Conservation (phyloP, 164 flowering plant species). For the Tinospora cordifolia region DNA sequence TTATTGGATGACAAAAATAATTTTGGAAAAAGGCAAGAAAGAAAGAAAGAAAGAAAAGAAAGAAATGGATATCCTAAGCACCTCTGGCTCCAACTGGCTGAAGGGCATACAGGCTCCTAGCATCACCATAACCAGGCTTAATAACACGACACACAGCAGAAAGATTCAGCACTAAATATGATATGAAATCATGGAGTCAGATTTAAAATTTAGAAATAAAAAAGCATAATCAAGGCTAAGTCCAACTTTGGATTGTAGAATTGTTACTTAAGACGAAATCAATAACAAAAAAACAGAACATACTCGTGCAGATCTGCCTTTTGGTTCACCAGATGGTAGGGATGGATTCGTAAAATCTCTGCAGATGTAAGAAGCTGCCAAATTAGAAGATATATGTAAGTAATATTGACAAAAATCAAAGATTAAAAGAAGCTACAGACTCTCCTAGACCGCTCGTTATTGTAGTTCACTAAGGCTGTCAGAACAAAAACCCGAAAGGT, state of each 20-base stretch:
- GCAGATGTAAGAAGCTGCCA: slow-evolving; percentile 9
- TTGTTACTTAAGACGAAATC: background rate
- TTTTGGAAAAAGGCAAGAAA: background rate
- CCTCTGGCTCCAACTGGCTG: slow-evolving; percentile 43
- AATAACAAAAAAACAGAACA: slow-evolving; percentile 3
- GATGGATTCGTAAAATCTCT: slow-evolving; percentile 77
- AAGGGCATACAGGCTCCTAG: slow-evolving; percentile 50
- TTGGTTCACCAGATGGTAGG: slow-evolving; percentile 77
- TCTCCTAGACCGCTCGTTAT: slow-evolving; percentile 93
- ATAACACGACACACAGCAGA: slow-evolving; percentile 9
- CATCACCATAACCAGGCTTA: slow-evolving; percentile 74
- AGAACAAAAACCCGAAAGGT: slow-evolving; percentile 8
- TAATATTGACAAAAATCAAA: background rate
- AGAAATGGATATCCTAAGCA: slow-evolving; percentile 26
- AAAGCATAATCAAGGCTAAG: background rate
- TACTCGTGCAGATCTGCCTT: slow-evolving; percentile 85
- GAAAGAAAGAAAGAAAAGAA: too few relatives aligned
- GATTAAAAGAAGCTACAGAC: slow-evolving; percentile 9
- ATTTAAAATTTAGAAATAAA: background rate
- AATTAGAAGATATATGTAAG: slow-evolving; percentile 1
- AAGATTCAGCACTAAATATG: background rate
- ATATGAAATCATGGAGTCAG: background rate
- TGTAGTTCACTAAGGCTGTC: slow-evolving; percentile 86
- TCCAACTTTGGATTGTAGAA: background rate
- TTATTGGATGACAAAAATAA: slow-evolving; percentile 5